These are phyloP conservation scores for Penicillium occitanis DNA, from an alignment of 2,329 filamentous ascomycete genomes.

Conservation along the genomic window DNA sequence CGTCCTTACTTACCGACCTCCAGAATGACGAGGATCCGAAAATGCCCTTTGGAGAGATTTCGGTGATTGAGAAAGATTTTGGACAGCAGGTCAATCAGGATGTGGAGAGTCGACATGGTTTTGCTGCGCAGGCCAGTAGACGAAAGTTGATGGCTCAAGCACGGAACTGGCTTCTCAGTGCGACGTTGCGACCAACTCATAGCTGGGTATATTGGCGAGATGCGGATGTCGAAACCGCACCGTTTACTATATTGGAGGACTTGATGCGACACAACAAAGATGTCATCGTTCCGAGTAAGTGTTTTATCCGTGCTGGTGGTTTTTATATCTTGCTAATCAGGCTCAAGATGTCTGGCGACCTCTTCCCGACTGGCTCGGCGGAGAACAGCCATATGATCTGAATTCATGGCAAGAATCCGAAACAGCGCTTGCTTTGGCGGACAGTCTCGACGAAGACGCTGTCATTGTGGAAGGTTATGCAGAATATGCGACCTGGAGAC, in stretches of 20 bases:
- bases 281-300: conserved; percentile 93
- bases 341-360: conserved; percentile 90
- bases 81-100: conserved; percentile 97
- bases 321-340: no score
- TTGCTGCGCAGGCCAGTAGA: conserved; percentile 88
- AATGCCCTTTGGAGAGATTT: conserved; percentile 90
- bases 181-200: conserved; percentile 87
- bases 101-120: conserved; percentile 94
- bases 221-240: conserved; percentile 95
- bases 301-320: no score
- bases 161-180: conserved; percentile 93
- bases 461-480: conserved; percentile 99
- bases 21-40: conserved; percentile 77
- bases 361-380: conserved; percentile 97
- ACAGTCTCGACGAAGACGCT: conserved; percentile 94
- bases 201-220: conserved; percentile 99
- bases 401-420: conserved; percentile 99
- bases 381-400: conserved; percentile 95
- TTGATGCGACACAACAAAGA: conserved; percentile 99
- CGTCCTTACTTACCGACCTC: conserved; percentile 71
- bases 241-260: conserved; percentile 94
- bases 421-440: conserved; percentile 86
- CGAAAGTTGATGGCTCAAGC: conserved; percentile 98
- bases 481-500: conserved; percentile 97
- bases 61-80: conserved; percentile 98